Conservation (phyloP, 202 grass and related monocot genomes). For the Cymbopogon flexuosus region DNA sequence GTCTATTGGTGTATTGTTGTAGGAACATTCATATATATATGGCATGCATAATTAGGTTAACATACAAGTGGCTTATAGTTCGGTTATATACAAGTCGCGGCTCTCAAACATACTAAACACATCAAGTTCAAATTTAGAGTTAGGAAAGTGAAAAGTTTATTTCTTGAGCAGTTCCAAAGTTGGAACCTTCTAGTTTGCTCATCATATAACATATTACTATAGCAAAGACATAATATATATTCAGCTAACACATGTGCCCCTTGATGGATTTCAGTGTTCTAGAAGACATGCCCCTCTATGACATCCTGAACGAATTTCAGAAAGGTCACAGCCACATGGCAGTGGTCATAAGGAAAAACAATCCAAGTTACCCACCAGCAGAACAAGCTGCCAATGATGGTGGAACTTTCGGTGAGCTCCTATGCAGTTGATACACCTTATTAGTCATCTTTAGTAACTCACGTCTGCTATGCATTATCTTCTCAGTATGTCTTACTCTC, state of each 20-base stretch:
- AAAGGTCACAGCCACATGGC: constrained; percentile 98
- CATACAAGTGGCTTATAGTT: background rate
- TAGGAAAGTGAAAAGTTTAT: background rate
- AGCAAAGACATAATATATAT: constrained; percentile 1
- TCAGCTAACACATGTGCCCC: constrained; percentile 2
- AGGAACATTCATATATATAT: background rate
- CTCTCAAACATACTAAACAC: background rate
- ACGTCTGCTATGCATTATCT: background rate
- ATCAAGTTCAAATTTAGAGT: background rate
- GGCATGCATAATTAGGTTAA: background rate
- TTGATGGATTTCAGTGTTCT: constrained; percentile 53
- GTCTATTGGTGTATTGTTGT: background rate
- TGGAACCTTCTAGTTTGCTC: background rate
- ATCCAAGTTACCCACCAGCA: background rate
- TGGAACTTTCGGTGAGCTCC: constrained; percentile 41
- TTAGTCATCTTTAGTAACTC: background rate
- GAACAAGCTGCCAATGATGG: constrained; percentile 35
- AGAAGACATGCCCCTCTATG: constrained; percentile 88
- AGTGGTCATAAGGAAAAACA: constrained; percentile 62
- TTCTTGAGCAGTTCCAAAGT: background rate
- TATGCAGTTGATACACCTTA: background rate
- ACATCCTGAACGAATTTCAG: constrained; percentile 98
- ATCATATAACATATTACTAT: background rate
- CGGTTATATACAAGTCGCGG: background rate
- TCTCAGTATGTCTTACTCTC: background rate